Percentiles rank a stretch among this genome's conserved stretches.
Evolutionary conservation across 768 basidiomycete genomes (phyloP).

Genomic region (Leccinellum rugosiceps): DNA sequence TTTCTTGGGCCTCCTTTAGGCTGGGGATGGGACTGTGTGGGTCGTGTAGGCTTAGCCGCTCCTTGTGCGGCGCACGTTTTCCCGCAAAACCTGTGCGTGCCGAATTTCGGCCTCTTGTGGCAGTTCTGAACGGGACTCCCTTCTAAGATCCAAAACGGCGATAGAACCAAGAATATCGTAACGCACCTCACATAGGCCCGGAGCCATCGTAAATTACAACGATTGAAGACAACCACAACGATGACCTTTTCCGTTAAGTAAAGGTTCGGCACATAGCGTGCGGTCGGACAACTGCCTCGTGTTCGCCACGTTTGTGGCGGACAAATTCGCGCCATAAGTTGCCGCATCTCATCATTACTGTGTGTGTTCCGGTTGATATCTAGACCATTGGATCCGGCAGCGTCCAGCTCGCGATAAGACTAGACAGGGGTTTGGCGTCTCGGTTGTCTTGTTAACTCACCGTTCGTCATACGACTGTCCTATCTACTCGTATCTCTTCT

Average conservation of each 20-base stretch:
- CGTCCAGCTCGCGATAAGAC: constrained; percentile 17
- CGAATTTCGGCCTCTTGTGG: constrained; percentile 51
- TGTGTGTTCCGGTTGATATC: constrained; percentile 3
- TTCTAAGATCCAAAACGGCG: constrained; percentile 2
- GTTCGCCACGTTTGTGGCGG: constrained; percentile 21
- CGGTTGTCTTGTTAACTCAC: not conserved
- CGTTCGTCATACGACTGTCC: constrained; percentile 8
- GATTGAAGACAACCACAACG: constrained; percentile 5
- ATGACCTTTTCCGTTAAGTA: constrained; percentile 4
- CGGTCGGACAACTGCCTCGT: constrained; percentile 19
- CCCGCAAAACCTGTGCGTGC: constrained; percentile 53
- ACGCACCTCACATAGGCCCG: constrained; percentile 31
- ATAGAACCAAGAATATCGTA: not conserved
- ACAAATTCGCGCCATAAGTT: not conserved
- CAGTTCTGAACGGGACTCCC: constrained; percentile 42
- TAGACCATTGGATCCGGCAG: constrained; percentile 6
- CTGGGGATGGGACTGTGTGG: constrained; percentile 15
- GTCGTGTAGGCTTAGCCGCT: constrained; percentile 10
- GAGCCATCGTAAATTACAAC: constrained; percentile 24
- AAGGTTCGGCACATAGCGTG: constrained; percentile 8
- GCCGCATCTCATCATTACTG: not conserved
- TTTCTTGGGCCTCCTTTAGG: constrained; percentile 12
- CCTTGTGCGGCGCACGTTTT: constrained; percentile 52
- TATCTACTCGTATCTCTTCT: constrained; percentile 13
- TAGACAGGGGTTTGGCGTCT: not conserved